phyloP scores from a whole-genome alignment of 2,329 filamentous ascomycete species.

The Aspergillus fischeri region DNA sequence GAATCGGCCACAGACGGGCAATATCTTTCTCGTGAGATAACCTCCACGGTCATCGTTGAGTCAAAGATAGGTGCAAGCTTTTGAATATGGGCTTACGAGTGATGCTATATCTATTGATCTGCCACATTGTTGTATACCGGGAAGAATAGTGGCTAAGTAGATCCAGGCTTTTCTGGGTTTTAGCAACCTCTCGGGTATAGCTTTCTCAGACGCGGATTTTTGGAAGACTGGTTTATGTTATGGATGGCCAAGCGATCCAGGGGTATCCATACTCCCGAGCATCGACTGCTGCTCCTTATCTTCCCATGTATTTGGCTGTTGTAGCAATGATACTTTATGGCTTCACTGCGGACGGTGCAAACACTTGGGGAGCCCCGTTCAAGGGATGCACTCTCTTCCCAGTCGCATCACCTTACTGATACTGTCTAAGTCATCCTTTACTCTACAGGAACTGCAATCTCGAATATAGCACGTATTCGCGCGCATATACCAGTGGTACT shows the following conservation, averaged over 20 bases:
- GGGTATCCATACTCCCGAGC: slow-evolving; percentile 34
- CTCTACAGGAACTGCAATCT: not conserved
- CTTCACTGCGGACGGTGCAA: slow-evolving; percentile 22
- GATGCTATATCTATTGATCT: not conserved
- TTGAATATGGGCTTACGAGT: not conserved
- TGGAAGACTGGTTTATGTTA: slow-evolving; percentile 17
- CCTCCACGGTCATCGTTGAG: not conserved
- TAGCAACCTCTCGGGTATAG: not conserved
- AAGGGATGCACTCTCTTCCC: slow-evolving; percentile 27
- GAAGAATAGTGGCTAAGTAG: not conserved
- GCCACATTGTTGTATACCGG: not conserved
- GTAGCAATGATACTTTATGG: slow-evolving; percentile 30
- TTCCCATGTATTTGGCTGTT: slow-evolving; percentile 28
- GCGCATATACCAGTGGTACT: not conserved
- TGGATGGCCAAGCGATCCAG: slow-evolving; percentile 28
- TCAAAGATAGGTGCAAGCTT: not conserved
- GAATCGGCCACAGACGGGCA: not conserved
- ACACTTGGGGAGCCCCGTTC: slow-evolving; percentile 24
- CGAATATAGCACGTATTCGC: not conserved
- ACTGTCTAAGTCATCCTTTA: not conserved
- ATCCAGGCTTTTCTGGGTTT: not conserved
- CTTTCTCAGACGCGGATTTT: not conserved
- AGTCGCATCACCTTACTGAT: slow-evolving; percentile 1
- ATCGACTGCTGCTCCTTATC: slow-evolving; percentile 31
- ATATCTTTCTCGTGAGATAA: too few species aligned